These are phyloP conservation scores for Coffea humblotiana DNA, from an alignment of 305 asterid species.

Conservation along the genomic window DNA sequence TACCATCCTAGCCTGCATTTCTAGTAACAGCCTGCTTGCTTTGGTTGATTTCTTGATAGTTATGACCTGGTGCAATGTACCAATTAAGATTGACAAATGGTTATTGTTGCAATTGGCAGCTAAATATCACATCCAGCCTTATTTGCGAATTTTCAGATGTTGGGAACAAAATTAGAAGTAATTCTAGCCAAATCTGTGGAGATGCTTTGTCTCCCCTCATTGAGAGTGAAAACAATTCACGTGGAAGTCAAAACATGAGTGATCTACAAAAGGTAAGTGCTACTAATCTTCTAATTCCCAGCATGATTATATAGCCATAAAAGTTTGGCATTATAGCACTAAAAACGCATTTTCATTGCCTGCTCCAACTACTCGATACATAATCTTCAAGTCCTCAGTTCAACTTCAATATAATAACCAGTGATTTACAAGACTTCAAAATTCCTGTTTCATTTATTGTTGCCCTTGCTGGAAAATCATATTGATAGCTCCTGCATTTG, in stretches of 20 bases:
- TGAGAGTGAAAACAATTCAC: conserved; percentile 19
- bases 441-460: neutral
- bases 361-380: neutral
- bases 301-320: neutral
- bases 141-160: conserved; percentile 33
- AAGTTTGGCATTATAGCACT: neutral
- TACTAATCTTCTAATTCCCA: conserved; percentile 18
- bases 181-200: conserved; percentile 25
- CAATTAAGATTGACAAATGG: neutral
- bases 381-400: too few species aligned
- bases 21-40: neutral
- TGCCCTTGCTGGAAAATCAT: too few species aligned
- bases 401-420: neutral
- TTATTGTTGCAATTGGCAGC: conserved; percentile 43
- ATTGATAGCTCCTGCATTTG: neutral
- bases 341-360: neutral
- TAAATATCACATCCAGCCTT: conserved; percentile 47
- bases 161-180: conserved; percentile 28
- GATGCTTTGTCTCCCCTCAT: neutral
- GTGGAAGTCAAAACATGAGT: conserved; percentile 27
- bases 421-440: neutral
- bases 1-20: neutral
- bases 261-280: conserved; percentile 54
- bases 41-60: neutral
- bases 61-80: neutral